phyloP scores from a whole-genome alignment of 1,284 basidiomycete species.

The Lentinus polychrous region DNA sequence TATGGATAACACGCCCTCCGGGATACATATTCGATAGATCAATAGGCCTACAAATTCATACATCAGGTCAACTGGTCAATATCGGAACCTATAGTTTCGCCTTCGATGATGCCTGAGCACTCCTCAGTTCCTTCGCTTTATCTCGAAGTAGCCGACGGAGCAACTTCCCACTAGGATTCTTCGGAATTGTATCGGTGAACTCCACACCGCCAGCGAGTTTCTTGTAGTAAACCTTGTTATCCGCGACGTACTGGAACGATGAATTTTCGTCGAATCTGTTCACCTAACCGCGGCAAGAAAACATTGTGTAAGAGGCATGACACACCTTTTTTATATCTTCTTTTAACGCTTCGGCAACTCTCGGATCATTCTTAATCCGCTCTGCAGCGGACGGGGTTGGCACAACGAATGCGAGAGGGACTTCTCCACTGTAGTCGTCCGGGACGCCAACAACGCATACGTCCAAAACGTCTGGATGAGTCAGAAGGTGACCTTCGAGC shows the following conservation, averaged over 20 bases:
- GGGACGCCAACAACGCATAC: conserved; percentile 49
- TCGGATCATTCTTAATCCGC: conserved; percentile 8
- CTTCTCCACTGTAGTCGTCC: conserved; percentile 41
- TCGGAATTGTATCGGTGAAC: conserved; percentile 14
- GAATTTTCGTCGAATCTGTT: too few relatives aligned
- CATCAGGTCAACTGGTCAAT: too few relatives aligned
- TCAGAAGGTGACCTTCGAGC: conserved; percentile 48
- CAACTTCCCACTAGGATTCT: conserved; percentile 15
- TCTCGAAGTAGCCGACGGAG: conserved; percentile 13
- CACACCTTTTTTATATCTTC: conserved; percentile 10
- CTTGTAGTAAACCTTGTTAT: conserved; percentile 16
- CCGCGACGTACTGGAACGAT: conserved; percentile 12
- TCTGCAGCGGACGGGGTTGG: conserved; percentile 11
- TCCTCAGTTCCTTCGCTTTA: conserved; percentile 12
- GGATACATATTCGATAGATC: too few relatives aligned
- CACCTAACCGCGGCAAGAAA: neutral
- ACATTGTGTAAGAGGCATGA: neutral
- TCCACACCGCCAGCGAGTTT: conserved; percentile 12
- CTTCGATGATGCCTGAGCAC: neutral
- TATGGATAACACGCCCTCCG: too few relatives aligned
- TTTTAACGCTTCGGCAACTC: conserved; percentile 8
- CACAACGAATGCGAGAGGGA: conserved; percentile 35
- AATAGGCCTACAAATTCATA: too few relatives aligned
- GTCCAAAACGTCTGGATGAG: conserved; percentile 62
- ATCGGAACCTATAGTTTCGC: conserved; percentile 10